Evolutionary conservation across 2,329 filamentous ascomycete species (phyloP).

Genomic region (Colletotrichum melonis): DNA sequence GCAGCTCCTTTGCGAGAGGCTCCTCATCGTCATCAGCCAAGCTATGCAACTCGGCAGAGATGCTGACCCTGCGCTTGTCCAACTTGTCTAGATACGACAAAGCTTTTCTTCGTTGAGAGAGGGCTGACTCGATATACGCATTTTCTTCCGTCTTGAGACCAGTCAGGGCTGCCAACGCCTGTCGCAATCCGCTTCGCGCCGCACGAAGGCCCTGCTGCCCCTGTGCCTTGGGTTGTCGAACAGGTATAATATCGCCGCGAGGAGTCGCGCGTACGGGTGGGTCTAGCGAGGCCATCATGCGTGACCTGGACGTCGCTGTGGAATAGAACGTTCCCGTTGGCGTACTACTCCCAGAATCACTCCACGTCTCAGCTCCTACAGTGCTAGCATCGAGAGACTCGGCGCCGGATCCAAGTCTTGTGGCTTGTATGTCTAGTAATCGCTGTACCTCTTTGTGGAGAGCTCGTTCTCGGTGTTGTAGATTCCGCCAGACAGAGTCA

Average conservation of each 20-base stretch:
- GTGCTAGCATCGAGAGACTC: slow-evolving; percentile 25
- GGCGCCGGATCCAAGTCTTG: slow-evolving; percentile 53
- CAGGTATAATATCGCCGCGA: slow-evolving; percentile 66
- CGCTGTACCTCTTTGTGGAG: slow-evolving; percentile 60
- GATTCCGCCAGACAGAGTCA: slow-evolving; percentile 59
- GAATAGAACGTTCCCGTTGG: slow-evolving; percentile 54
- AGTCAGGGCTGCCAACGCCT: slow-evolving; percentile 72
- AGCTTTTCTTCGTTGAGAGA: slow-evolving; percentile 67
- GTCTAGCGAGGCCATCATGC: slow-evolving; percentile 56
- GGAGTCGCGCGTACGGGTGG: slow-evolving; percentile 49
- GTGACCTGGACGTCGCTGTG: slow-evolving; percentile 50
- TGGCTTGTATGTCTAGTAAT: slow-evolving; percentile 61
- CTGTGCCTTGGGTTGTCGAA: slow-evolving; percentile 63
- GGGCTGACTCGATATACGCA: slow-evolving; percentile 66
- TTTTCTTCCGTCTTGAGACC: slow-evolving; percentile 77
- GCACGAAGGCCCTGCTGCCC: slow-evolving; percentile 67
- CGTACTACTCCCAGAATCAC: slow-evolving; percentile 55
- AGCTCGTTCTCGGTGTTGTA: slow-evolving; percentile 58
- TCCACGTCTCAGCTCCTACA: slow-evolving; percentile 46
- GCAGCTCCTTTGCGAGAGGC: slow-evolving; percentile 70
- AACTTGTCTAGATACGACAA: slow-evolving; percentile 68
- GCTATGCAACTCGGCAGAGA: slow-evolving; percentile 61
- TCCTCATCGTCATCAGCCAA: slow-evolving; percentile 68
- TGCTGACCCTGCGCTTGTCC: slow-evolving; percentile 60
- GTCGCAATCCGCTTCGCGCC: slow-evolving; percentile 73